A percentile compares a stretch with the other conserved stretches of the same genome.
Conservation (phyloP, 2,329 filamentous ascomycete species). For the Aaosphaeria pasadenensis region DNA sequence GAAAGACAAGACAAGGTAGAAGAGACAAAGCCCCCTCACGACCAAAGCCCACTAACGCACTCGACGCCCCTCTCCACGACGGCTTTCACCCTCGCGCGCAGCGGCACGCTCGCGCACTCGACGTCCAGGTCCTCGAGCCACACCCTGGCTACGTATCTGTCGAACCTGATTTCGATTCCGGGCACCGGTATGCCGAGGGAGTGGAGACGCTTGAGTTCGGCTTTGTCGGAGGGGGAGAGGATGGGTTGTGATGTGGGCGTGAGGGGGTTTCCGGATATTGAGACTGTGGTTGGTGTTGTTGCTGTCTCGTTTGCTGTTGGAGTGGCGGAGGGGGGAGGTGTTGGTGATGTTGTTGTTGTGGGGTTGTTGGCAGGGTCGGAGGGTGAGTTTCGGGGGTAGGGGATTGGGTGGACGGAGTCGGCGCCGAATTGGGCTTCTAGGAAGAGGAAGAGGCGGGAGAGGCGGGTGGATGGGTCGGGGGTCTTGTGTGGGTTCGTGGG, state of each 20-base stretch:
- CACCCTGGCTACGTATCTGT: constrained; percentile 81
- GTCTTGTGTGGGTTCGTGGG: constrained; percentile 68
- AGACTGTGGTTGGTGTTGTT: neutral
- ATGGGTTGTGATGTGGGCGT: constrained; percentile 1
- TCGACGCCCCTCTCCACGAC: constrained; percentile 89
- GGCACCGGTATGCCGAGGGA: constrained; percentile 86
- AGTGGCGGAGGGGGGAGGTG: neutral
- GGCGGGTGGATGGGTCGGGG: constrained; percentile 69
- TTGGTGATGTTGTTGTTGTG: neutral
- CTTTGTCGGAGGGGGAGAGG: constrained; percentile 16
- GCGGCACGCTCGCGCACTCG: constrained; percentile 74
- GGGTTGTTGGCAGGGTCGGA: neutral
- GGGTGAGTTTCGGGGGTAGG: constrained; percentile 55
- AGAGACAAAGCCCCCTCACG: constrained; percentile 5
- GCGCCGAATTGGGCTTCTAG: constrained; percentile 93
- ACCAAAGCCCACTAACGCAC: constrained; percentile 56
- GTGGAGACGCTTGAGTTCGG: constrained; percentile 75
- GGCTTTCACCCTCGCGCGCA: constrained; percentile 80
- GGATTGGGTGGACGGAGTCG: constrained; percentile 76
- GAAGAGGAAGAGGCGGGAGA: constrained; percentile 88
- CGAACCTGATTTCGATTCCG: constrained; percentile 80
- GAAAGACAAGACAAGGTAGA: neutral
- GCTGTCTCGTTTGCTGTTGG: neutral
- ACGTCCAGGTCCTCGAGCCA: constrained; percentile 93
- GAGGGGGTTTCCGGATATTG: constrained; percentile 6